Evolutionary conservation across 192 early-diverging fungal genomes (phyloP).

Genomic region (Obelidium mucronatum): DNA sequence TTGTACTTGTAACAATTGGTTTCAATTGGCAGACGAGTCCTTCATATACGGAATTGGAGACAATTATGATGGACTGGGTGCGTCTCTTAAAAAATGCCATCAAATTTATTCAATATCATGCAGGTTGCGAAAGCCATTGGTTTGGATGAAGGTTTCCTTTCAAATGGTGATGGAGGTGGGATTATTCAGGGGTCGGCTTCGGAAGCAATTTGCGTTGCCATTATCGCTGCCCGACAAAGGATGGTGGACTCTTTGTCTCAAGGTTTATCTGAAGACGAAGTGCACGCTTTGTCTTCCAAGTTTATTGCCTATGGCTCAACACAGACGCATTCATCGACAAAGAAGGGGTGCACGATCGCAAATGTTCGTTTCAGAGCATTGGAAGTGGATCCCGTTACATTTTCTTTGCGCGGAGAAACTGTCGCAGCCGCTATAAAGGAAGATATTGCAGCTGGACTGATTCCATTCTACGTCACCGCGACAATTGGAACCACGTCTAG

Average conservation of each 20-base stretch:
- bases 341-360: constrained; percentile 63
- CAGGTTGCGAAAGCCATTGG: constrained; percentile 66
- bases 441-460: constrained; percentile 58
- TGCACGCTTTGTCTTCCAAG: constrained; percentile 29
- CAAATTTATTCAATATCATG: neutral
- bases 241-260: constrained; percentile 42
- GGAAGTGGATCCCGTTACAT: constrained; percentile 44
- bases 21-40: constrained; percentile 49
- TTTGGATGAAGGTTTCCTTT: constrained; percentile 59
- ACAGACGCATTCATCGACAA: constrained; percentile 64
- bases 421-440: constrained; percentile 52
- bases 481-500: constrained; percentile 72
- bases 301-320: constrained; percentile 69
- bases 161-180: constrained; percentile 65
- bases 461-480: constrained; percentile 69
- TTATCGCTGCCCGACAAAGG: constrained; percentile 64
- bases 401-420: constrained; percentile 48
- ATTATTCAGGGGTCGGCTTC: constrained; percentile 71
- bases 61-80: constrained; percentile 63
- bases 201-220: constrained; percentile 62
- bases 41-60: constrained; percentile 69
- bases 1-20: too few species aligned
- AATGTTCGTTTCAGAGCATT: constrained; percentile 49
- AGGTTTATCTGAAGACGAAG: constrained; percentile 44
- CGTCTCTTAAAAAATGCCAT: neutral